Evolutionary conservation across 2,329 filamentous ascomycete species (phyloP), one percentile per base, ranked within the genome.

Genomic region (Arthrobotrys musiformis): DNA sequence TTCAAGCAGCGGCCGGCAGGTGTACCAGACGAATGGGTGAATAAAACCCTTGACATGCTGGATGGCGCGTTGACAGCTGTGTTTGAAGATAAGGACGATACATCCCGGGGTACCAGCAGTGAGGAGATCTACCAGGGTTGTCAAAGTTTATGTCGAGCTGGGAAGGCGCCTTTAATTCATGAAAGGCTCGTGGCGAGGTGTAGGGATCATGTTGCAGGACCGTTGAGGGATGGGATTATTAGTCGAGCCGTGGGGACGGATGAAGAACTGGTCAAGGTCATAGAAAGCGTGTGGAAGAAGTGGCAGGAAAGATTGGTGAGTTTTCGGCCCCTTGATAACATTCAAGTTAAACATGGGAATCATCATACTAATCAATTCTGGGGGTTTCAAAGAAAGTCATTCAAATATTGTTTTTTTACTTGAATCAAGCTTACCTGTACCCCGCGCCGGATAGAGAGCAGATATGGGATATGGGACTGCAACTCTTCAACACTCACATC

Each of bases 71-170:
- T 99, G 64, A 86, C 87, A 9, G 88, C 90, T 48, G 89, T 98
- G 24, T 94, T 98, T 82, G 85, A 86, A 5, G 88, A 89, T 44
- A 84, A 86, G 75, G 85, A 86, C 4, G 88, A 89, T 42, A 84
- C 86, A 75, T 88, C 88, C 64, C 88, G 92, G 0, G 84, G 85
- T n/a, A 86, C 89, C 77, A 94, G 94, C n/a, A 86, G 97, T 40
- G 95, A 98, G 84, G 90, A 92, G 80, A 86, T 99, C 13, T 98
- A 97, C 83, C 89, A 93, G 58, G 93, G 92, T 3, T 93, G 97
- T 0, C 95, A 99, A 86, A 93, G 97, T 82, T 87, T 97, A 9
- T 99, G 95, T 83, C 88, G 93, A 64, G 91, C 92, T 81, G 92
- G 91, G 0, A 88, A 90, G 80, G 91, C 92, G 1, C 86, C 88